These are phyloP conservation scores for Melaleuca quinquenervia DNA, from an alignment of 345 rosid species.

Conservation along the genomic window DNA sequence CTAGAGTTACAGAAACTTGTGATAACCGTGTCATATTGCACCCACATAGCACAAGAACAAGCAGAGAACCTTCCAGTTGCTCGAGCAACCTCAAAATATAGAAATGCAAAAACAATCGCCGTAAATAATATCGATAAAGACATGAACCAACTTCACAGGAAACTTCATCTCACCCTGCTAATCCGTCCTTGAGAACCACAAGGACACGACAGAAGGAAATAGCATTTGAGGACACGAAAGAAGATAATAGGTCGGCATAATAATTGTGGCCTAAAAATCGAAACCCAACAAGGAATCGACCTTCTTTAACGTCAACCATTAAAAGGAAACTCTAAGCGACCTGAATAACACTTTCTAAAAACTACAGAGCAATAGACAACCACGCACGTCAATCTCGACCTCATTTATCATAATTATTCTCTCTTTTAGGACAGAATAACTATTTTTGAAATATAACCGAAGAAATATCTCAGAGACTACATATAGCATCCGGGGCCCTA, in stretches of 20 bases:
- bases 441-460: background rate
- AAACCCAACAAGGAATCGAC: background rate
- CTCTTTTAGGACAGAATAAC: background rate
- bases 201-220: too few species aligned
- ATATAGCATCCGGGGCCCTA: background rate
- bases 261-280: background rate
- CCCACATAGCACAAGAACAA: background rate
- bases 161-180: slow-evolving; percentile 27
- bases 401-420: background rate
- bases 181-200: too few species aligned
- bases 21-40: background rate
- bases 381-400: background rate
- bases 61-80: background rate
- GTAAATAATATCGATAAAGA: background rate
- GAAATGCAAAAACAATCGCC: background rate
- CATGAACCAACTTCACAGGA: background rate
- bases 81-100: background rate
- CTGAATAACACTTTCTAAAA: background rate
- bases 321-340: background rate
- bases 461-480: background rate
- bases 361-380: background rate
- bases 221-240: background rate
- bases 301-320: background rate
- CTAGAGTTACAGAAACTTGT: background rate
- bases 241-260: background rate